These are phyloP conservation scores for Boletus semigastroideus DNA, from an alignment of 1,284 basidiomycete genomes.

Conservation along the genomic window DNA sequence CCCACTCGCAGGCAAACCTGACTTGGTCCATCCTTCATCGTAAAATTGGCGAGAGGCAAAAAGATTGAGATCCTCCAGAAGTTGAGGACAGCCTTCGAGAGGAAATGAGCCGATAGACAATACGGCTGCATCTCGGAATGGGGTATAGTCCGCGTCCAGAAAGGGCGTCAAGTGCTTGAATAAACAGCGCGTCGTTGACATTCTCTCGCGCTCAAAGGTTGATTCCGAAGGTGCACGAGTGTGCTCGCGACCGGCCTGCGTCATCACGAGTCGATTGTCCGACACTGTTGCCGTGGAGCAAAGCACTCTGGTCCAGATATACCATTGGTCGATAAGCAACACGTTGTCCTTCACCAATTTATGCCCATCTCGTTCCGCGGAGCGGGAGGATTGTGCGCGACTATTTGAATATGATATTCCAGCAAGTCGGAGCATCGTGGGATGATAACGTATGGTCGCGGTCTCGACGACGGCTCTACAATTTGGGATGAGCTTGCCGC, in stretches of 20 bases:
- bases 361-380: constrained; percentile 49
- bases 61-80: constrained; percentile 82
- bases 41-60: constrained; percentile 82
- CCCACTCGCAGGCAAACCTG: constrained; percentile 54
- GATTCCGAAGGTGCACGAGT: constrained; percentile 70
- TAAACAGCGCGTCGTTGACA: constrained; percentile 77
- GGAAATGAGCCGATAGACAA: constrained; percentile 88
- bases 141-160: constrained; percentile 80
- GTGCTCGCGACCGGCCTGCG: constrained; percentile 65
- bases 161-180: constrained; percentile 88
- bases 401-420: constrained; percentile 54
- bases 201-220: constrained; percentile 70
- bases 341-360: constrained; percentile 63
- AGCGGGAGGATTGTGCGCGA: constrained; percentile 38
- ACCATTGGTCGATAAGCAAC: constrained; percentile 81
- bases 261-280: constrained; percentile 57
- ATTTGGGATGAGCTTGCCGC: constrained; percentile 43
- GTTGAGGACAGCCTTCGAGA: constrained; percentile 70
- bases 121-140: constrained; percentile 85
- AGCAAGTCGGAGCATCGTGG: constrained; percentile 63
- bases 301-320: constrained; percentile 80
- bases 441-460: constrained; percentile 65
- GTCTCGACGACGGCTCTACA: constrained; percentile 67
- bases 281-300: constrained; percentile 76
- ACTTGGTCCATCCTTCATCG: constrained; percentile 68